These are phyloP conservation scores for Blastocystis sp. DNA, from an alignment of 352 stramenopile species.

Conservation along the genomic window DNA sequence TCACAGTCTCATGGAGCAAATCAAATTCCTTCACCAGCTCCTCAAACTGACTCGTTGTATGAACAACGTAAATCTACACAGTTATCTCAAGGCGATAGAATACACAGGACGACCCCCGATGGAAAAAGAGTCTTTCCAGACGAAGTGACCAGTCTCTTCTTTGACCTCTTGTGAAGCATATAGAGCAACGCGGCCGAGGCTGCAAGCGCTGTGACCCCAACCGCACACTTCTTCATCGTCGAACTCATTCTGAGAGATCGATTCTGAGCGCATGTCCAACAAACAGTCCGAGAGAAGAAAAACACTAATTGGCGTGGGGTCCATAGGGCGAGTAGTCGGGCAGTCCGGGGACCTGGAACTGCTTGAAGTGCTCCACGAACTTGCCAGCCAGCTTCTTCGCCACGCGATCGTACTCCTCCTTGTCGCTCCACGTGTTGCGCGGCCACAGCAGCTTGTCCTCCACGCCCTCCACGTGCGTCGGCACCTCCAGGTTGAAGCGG, in stretches of 20 bases:
- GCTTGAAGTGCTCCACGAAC: conserved; percentile 81
- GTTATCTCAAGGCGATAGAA: background rate
- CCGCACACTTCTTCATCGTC: background rate
- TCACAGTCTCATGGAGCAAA: conserved; percentile 48
- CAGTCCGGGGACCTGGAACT: conserved; percentile 80
- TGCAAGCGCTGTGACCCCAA: background rate
- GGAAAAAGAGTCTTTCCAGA: background rate
- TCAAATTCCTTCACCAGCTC: conserved; percentile 29
- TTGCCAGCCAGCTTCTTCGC: conserved; percentile 78
- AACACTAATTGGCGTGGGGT: conserved; percentile 75
- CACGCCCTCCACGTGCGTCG: conserved; percentile 82
- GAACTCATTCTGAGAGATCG: background rate
- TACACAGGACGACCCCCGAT: conserved; percentile 28
- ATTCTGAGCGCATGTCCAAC: background rate
- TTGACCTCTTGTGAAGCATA: background rate
- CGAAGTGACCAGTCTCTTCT: background rate
- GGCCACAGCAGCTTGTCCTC: conserved; percentile 84
- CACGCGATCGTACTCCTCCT: conserved; percentile 78
- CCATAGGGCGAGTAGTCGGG: conserved; percentile 92
- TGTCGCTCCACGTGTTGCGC: conserved; percentile 79
- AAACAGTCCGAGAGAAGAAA: conserved; percentile 12
- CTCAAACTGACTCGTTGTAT: conserved; percentile 44
- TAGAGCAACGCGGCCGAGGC: background rate
- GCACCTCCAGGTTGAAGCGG: conserved; percentile 90
- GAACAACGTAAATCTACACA: conserved; percentile 49